Conservation (phyloP, 768 basidiomycete species). For the Suillus ampliporus region DNA sequence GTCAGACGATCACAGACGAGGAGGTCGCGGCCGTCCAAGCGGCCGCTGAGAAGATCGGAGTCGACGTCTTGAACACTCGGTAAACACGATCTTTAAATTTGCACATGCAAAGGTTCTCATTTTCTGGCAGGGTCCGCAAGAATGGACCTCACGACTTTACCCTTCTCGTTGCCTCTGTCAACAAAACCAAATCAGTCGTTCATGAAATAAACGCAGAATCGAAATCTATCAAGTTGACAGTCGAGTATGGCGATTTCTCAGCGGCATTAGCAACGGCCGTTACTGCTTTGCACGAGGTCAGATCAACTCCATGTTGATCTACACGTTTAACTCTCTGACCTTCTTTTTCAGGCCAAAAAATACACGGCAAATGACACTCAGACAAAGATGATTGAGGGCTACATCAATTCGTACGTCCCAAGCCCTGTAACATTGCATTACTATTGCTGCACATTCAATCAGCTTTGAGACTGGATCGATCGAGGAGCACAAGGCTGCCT, state of each 20-base stretch:
- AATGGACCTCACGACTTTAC: constrained; percentile 64
- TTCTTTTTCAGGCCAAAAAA: constrained; percentile 62
- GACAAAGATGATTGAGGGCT: constrained; percentile 72
- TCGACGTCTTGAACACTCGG: constrained; percentile 87
- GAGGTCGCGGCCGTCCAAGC: constrained; percentile 80
- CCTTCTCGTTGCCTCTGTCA: constrained; percentile 76
- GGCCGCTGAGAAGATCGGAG: constrained; percentile 73
- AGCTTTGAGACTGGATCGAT: constrained; percentile 81
- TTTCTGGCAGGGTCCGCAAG: constrained; percentile 67
- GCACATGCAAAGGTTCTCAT: constrained; percentile 10
- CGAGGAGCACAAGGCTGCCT: constrained; percentile 78
- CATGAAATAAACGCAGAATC: constrained; percentile 54
- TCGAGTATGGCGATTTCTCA: constrained; percentile 81
- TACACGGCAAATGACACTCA: constrained; percentile 78
- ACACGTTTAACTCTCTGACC: background rate
- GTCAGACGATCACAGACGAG: constrained; percentile 70
- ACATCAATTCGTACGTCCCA: constrained; percentile 71
- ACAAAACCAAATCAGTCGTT: constrained; percentile 42
- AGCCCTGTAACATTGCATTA: background rate
- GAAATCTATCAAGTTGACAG: constrained; percentile 55
- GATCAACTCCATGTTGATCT: background rate
- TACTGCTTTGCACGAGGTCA: constrained; percentile 63
- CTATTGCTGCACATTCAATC: background rate
- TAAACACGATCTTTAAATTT: constrained; percentile 29
- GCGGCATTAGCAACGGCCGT: constrained; percentile 58